These are phyloP conservation scores for Ceratocystis papillata DNA, from an alignment of 2,329 filamentous ascomycete species.

Conservation along the genomic window DNA sequence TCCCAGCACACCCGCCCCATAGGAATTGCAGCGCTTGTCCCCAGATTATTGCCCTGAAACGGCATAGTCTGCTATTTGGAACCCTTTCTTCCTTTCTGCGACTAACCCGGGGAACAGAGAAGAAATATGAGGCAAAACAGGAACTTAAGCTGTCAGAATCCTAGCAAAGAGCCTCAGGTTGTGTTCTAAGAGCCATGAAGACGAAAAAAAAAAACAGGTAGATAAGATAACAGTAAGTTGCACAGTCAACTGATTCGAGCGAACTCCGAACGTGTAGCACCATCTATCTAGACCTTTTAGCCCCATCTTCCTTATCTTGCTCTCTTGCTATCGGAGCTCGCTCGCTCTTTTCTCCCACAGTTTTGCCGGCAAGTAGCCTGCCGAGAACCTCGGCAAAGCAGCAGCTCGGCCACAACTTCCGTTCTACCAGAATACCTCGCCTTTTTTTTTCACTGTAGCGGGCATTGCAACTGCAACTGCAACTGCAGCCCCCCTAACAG, in stretches of 20 bases:
- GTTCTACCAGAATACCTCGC: slow-evolving; percentile 10
- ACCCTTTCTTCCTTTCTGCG: background rate
- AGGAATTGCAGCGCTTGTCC: background rate
- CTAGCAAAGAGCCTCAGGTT: background rate
- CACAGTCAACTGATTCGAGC: too few relatives aligned
- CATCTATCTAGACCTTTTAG: too few relatives aligned
- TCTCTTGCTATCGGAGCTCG: too few relatives aligned
- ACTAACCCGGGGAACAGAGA: background rate
- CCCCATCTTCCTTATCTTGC: too few relatives aligned
- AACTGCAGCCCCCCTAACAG: too few relatives aligned
- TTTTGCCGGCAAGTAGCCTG: slow-evolving; percentile 3
- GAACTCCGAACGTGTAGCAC: too few relatives aligned
- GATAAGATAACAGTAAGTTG: background rate
- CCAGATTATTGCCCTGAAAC: slow-evolving; percentile 10
- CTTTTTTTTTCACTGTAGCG: background rate
- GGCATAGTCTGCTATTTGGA: background rate
- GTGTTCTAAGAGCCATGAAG: background rate
- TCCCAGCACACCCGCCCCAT: too few relatives aligned
- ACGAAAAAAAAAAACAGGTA: background rate
- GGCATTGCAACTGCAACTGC: too few relatives aligned
- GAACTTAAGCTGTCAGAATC: background rate
- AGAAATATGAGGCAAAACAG: slow-evolving; percentile 11
- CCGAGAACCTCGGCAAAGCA: slow-evolving; percentile 11
- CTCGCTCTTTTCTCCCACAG: background rate
- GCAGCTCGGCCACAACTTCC: slow-evolving; percentile 1